A percentile compares a stretch with the other conserved stretches of the same genome.
These are phyloP conservation scores for Hippophae tibetana DNA, from an alignment of 306 rosid species.

Conservation along the genomic window DNA sequence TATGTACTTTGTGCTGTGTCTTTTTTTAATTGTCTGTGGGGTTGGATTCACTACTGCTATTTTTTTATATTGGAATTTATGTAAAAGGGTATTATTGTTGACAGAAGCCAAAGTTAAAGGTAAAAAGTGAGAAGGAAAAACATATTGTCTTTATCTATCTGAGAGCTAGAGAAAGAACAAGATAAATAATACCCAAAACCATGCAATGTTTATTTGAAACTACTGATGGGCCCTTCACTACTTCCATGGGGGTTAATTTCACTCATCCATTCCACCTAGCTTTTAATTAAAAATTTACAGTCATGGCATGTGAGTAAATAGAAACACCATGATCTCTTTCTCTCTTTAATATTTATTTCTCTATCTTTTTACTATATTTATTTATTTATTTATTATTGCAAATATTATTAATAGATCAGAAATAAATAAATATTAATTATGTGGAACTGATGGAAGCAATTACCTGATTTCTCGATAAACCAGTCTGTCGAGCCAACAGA, in stretches of 20 bases:
- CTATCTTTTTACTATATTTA: too few species aligned
- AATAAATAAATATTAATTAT: constrained; percentile 7
- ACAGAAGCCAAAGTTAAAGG: too few species aligned
- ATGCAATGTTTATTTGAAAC: constrained; percentile 34
- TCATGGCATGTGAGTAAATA: too few species aligned
- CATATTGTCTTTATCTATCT: background rate
- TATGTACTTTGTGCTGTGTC: constrained; percentile 37
- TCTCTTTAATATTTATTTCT: too few species aligned
- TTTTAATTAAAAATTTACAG: too few species aligned
- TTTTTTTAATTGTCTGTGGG: constrained; percentile 23
- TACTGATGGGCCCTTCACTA: background rate
- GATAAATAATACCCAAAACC: constrained; percentile 31
- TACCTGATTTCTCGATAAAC: constrained; percentile 90
- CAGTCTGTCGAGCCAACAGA: constrained; percentile 87
- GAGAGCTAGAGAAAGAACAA: constrained; percentile 4
- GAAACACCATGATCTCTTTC: too few species aligned
- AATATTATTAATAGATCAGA: too few species aligned
- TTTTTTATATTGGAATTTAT: constrained; percentile 37
- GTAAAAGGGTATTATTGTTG: constrained; percentile 6
- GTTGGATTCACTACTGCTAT: constrained; percentile 4
- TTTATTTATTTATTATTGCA: too few species aligned
- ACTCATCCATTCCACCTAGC: background rate
- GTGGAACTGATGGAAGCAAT: constrained; percentile 5
- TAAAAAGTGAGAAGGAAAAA: too few species aligned
- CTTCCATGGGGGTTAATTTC: background rate